These are phyloP conservation scores for Penicillium fimorum DNA, from an alignment of 495 filamentous ascomycete species.

Conservation along the genomic window DNA sequence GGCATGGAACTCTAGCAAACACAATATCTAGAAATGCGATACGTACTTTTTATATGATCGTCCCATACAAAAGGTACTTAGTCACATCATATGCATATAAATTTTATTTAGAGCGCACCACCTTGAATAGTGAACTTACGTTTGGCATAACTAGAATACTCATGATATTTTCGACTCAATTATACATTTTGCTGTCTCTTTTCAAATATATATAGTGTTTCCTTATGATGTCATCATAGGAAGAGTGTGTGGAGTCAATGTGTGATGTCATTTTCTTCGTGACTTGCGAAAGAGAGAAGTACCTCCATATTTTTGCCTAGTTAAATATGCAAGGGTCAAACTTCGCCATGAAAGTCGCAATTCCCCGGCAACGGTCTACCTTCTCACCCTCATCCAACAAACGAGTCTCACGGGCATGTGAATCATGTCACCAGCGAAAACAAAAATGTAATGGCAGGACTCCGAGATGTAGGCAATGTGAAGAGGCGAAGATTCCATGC, in stretches of 20 bases:
- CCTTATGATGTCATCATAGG: neutral
- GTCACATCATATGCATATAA: too few species aligned
- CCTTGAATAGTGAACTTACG: too few species aligned
- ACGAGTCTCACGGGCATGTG: conserved; percentile 57
- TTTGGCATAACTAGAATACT: too few species aligned
- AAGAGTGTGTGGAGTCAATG: neutral
- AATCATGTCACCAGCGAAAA: conserved; percentile 67
- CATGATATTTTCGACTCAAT: too few species aligned
- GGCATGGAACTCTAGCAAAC: too few species aligned
- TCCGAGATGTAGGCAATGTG: conserved; percentile 55
- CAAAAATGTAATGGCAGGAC: conserved; percentile 57
- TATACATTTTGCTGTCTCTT: too few species aligned
- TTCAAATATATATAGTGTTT: too few species aligned
- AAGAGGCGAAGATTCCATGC: conserved; percentile 47
- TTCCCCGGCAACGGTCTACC: conserved; percentile 7
- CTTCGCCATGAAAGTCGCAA: conserved; percentile 11
- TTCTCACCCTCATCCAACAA: neutral
- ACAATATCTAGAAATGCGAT: too few species aligned
- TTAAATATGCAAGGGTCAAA: neutral
- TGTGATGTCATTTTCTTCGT: neutral
- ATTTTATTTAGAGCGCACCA: too few species aligned
- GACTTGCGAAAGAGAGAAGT: neutral
- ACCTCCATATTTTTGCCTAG: neutral
- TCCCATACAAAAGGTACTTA: too few species aligned
- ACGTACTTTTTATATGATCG: too few species aligned